Conservation (phyloP, 768 basidiomycete species). For the Coprinopsis sp. region DNA sequence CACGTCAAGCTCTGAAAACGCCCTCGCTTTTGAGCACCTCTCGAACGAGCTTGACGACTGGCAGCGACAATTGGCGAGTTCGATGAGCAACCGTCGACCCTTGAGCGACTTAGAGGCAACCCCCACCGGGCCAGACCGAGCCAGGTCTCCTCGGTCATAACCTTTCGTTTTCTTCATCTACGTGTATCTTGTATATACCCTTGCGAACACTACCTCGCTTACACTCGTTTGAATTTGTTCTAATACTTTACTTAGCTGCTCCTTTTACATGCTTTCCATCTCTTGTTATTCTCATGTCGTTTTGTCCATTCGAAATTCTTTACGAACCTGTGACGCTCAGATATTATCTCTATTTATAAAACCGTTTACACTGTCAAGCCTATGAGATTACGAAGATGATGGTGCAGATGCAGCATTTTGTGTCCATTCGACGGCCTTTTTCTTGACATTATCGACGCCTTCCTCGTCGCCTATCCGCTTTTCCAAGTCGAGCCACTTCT, state of each 20-base stretch:
- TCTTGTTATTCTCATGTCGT: conserved; percentile 20
- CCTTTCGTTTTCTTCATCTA: conserved; percentile 19
- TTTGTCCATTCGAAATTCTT: conserved; percentile 15
- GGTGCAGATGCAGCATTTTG: conserved; percentile 47
- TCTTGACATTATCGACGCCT: conserved; percentile 76
- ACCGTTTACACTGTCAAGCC: conserved; percentile 1
- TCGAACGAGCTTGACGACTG: conserved; percentile 82
- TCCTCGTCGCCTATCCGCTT: conserved; percentile 82
- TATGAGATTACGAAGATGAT: conserved; percentile 26
- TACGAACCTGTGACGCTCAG: conserved; percentile 2
- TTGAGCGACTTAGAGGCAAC: conserved; percentile 61
- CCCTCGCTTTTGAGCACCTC: conserved; percentile 68
- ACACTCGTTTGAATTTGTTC: conserved; percentile 24
- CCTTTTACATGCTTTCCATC: conserved; percentile 19
- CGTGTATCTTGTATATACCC: conserved; percentile 44
- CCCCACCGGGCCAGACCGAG: conserved; percentile 44
- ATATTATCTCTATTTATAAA: conserved; percentile 8
- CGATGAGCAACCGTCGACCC: conserved; percentile 68
- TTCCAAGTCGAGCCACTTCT: conserved; percentile 94
- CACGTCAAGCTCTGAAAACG: conserved; percentile 80
- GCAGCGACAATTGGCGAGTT: conserved; percentile 79
- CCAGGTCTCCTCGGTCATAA: conserved; percentile 55
- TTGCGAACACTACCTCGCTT: conserved; percentile 30
- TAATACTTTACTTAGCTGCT: conserved; percentile 19
- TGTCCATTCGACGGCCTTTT: conserved; percentile 90